Evolutionary conservation across 2,329 filamentous ascomycete species (phyloP), one percentile per base, ranked within the genome.

Genomic region (Colletotrichum plurivorum): DNA sequence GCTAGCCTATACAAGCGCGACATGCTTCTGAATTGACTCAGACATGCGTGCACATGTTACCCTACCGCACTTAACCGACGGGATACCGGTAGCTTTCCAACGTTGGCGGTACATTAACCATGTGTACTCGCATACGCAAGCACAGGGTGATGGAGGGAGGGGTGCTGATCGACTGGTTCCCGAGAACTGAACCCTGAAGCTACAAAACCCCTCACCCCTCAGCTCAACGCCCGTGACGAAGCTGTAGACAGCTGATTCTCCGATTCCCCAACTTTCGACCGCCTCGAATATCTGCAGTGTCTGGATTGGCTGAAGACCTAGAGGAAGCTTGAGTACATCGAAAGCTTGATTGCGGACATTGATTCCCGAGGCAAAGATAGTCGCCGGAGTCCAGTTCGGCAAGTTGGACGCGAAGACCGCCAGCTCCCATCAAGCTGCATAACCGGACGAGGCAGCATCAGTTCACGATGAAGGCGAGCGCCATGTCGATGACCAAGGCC

Each of bases 121-220:
- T 25, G 43, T 51, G 43, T 60, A 25, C 15, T 51, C 46, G 45
- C 31, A n/a, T 22, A 49, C 61, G 18, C 41, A 18, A 49, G 46
- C 22, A 13, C 39, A 20, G 46, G 15, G 22, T 53, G 46, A 45
- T 39, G 31, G 18, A 62, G 46, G 54, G 51, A 45, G 13, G 6
- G 31, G 10, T 36, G 25, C 8, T 52, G 62, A 66, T 69, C 43
- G 55, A 61, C 55, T 36, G 51, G 56, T 36, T 55, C 22, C 61
- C 49, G 48, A 56, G 54, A 27, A 25, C 10, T 22, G 49, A 69
- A 55, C 61, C 61, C 55, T 69, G 31, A 55, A 66, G 62, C 66
- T 65, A 55, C 66, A 55, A 69, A 69, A 66, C 62, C 62, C 62
- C 62, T 69, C 61, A 66, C 62, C 62, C 66, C 62, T 60, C 62